Conservation (phyloP, 208 protist species). For the Leptomonas pyrrhocoris region DNA sequence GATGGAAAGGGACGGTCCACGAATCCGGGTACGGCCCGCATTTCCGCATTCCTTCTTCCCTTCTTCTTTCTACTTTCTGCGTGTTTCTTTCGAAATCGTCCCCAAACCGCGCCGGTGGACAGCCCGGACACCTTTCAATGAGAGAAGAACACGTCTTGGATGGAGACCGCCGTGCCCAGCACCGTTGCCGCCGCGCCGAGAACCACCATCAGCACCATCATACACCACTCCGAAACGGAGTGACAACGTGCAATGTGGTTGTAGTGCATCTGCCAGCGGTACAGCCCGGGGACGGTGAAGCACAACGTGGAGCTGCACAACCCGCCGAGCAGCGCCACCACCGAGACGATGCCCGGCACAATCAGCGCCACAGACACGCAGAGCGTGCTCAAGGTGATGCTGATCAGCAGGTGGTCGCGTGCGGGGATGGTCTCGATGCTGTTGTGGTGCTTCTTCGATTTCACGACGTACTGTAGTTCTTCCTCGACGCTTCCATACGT, state of each 20-base stretch:
- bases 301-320: constrained; percentile 69
- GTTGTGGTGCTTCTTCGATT: constrained; percentile 44
- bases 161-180: constrained; percentile 49
- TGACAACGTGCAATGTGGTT: constrained; percentile 30
- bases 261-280: constrained; percentile 60
- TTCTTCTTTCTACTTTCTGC: too few relatives aligned
- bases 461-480: constrained; percentile 29
- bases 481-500: constrained; percentile 18
- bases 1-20: too few relatives aligned
- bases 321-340: constrained; percentile 65
- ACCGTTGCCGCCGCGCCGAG: constrained; percentile 45
- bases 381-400: constrained; percentile 48
- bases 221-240: constrained; percentile 24
- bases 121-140: not conserved
- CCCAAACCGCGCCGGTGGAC: too few relatives aligned
- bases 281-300: constrained; percentile 67
- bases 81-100: too few relatives aligned
- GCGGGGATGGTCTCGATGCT: constrained; percentile 47
- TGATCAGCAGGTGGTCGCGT: constrained; percentile 68
- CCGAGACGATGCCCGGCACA: constrained; percentile 55
- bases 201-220: constrained; percentile 47
- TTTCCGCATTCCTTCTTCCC: too few relatives aligned
- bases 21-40: too few relatives aligned
- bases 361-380: constrained; percentile 61
- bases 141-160: constrained; percentile 26